phyloP scores from a whole-genome alignment of 2,329 filamentous ascomycete genomes.

The Cercospora canescens region DNA sequence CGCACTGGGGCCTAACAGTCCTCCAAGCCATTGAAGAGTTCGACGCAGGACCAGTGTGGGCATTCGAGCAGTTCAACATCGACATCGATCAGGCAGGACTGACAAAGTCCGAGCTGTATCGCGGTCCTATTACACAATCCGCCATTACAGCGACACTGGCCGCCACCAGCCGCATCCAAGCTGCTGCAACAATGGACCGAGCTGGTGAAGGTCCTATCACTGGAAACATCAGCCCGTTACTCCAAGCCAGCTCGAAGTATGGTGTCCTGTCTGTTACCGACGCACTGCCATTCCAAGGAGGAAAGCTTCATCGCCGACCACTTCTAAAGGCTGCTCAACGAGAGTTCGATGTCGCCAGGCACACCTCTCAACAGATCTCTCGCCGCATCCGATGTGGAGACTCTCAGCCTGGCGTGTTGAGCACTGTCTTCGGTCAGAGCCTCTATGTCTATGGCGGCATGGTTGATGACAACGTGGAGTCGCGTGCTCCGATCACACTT shows the following conservation, averaged over 20 bases:
- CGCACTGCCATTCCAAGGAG: conserved; percentile 42
- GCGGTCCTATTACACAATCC: conserved; percentile 41
- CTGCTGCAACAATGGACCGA: conserved; percentile 24
- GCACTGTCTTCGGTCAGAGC: conserved; percentile 38
- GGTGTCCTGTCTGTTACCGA: conserved; percentile 35
- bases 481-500: conserved; percentile 12
- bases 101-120: conserved; percentile 46
- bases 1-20: conserved; percentile 46
- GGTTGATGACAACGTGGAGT: conserved; percentile 36
- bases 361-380: conserved; percentile 42
- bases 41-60: conserved; percentile 48
- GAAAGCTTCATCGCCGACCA: conserved; percentile 39
- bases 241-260: conserved; percentile 33
- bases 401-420: conserved; percentile 46
- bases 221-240: conserved; percentile 22
- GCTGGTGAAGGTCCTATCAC: background rate
- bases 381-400: conserved; percentile 45
- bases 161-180: conserved; percentile 41
- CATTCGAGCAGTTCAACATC: conserved; percentile 45
- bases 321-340: conserved; percentile 43
- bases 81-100: conserved; percentile 42
- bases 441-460: conserved; percentile 46
- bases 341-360: conserved; percentile 39
- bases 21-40: conserved; percentile 43
- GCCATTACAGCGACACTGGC: conserved; percentile 41